phyloP scores from a whole-genome alignment of 1,139 yeast genomes.

The Sugiyamaella novakii region DNA sequence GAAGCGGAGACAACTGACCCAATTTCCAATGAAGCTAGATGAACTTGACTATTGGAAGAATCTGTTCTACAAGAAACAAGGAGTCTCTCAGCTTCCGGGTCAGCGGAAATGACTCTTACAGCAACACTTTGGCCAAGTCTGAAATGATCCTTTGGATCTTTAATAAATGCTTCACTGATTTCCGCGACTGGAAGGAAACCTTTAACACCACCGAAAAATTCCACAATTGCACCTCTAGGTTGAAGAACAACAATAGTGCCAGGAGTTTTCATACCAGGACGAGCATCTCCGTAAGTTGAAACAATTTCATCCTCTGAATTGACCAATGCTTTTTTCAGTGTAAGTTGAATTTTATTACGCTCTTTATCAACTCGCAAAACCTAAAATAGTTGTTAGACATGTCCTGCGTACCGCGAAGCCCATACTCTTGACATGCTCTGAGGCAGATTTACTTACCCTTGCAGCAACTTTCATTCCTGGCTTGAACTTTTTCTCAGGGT shows the following conservation, averaged over 20 bases:
- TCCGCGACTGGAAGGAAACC: slow-evolving; percentile 87
- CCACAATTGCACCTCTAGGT: slow-evolving; percentile 77
- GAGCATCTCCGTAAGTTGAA: slow-evolving; percentile 54
- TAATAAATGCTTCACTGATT: slow-evolving; percentile 85
- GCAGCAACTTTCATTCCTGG: slow-evolving; percentile 79
- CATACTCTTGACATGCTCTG: too few relatives aligned
- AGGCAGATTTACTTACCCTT: slow-evolving; percentile 48
- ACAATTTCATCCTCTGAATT: slow-evolving; percentile 64
- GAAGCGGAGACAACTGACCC: slow-evolving; percentile 69
- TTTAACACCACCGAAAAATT: slow-evolving; percentile 74
- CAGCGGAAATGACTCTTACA: slow-evolving; percentile 64
- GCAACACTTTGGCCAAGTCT: slow-evolving; percentile 82
- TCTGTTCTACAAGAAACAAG: slow-evolving; percentile 70
- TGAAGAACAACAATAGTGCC: slow-evolving; percentile 77
- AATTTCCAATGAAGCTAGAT: slow-evolving; percentile 52
- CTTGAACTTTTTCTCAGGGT: slow-evolving; percentile 91
- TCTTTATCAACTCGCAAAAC: slow-evolving; percentile 46
- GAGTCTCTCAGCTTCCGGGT: slow-evolving; percentile 57
- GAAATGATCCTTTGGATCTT: slow-evolving; percentile 74
- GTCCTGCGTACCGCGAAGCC: too few relatives aligned
- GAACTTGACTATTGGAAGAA: slow-evolving; percentile 51
- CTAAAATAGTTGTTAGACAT: slow-evolving; percentile 21
- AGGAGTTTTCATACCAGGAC: slow-evolving; percentile 61
- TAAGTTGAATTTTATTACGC: slow-evolving; percentile 55
- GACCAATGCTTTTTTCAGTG: slow-evolving; percentile 83